Evolutionary conservation across 2,329 filamentous ascomycete genomes (phyloP), one percentile per base, ranked within the genome.

Genomic region (Fusarium pilosicola): DNA sequence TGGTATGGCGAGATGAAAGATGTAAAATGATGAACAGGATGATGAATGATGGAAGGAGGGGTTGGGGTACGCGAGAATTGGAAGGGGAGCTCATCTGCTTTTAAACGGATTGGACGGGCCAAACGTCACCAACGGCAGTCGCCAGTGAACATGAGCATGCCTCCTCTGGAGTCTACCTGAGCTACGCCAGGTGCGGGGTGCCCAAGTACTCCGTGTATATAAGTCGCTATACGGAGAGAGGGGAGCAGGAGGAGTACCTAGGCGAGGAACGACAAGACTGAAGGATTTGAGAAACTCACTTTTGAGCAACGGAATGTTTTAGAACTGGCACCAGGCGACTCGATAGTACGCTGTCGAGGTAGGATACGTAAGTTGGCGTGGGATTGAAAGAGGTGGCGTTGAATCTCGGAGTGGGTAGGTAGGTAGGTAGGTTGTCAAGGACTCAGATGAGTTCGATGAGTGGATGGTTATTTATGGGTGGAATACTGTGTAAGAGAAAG

Each of bases 61-160:
- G 68, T 68, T 30, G 41, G 59, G 56, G 44, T 20, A 62, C 36
- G 45, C 20, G 48, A 63, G 42, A 45, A 36, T 38, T 38, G 26
- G 63, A 70, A 62, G 66, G 68, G 73, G 73, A 62, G 28, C 46
- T 54, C 54, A 69, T 65, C 70, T 71, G 66, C 57, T 74, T 78
- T 78, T 78, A 77, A 77, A 75, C 39, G 58, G 55, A 74, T 55
- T 63, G 57, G 70, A 75, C 51, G 62, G 48, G 49, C 58, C 62
- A 57, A 78, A 73, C 76, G 76, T 78, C 74, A 77, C 76, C 65
- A 71, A 67, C 65, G 62, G 55, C 61, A 72, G 48, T 56, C 42
- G 44, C 51, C 61, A 65, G 60, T 66, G 66, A 70, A 62, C 42
- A 66, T 51, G 48, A 70, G 28, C 48, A 59, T 49, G 44, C 22